Evolutionary conservation across 805 yeast species (phyloP).

Genomic region (Metschnikowia rubicola): DNA sequence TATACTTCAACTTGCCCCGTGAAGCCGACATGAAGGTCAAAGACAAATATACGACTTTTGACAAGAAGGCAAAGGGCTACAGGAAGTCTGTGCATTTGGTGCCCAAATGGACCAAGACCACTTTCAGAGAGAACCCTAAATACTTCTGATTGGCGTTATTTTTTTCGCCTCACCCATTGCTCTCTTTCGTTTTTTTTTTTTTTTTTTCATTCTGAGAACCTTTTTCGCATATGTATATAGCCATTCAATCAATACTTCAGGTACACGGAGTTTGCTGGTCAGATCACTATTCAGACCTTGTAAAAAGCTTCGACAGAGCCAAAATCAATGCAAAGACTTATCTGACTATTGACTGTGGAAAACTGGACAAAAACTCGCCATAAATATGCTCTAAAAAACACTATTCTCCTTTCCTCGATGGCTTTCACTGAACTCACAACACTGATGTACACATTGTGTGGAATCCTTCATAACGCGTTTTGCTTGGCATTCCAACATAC

Average conservation of each 20-base stretch:
- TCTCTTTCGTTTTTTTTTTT: not conserved
- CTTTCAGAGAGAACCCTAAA: conserved; percentile 76
- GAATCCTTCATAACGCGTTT: too few relatives aligned
- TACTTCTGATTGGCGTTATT: conserved; percentile 42
- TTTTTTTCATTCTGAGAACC: not conserved
- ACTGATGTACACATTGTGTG: too few relatives aligned
- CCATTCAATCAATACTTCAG: not conserved
- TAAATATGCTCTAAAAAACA: too few relatives aligned
- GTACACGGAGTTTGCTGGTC: not conserved
- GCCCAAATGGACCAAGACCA: conserved; percentile 87
- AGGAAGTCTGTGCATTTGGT: conserved; percentile 85
- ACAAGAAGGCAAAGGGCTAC: conserved; percentile 68
- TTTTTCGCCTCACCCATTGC: not conserved
- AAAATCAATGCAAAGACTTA: too few relatives aligned
- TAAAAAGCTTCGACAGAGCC: too few relatives aligned
- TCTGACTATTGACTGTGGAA: too few relatives aligned
- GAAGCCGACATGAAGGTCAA: conserved; percentile 74
- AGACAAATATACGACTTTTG: conserved; percentile 87
- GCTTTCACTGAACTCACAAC: too few relatives aligned
- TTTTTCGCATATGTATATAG: conserved; percentile 7
- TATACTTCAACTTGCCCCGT: conserved; percentile 55
- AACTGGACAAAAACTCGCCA: too few relatives aligned
- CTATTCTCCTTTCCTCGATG: too few relatives aligned
- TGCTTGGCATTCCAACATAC: too few relatives aligned
- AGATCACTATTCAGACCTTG: too few relatives aligned